These are phyloP conservation scores for Sarcocystis neurona DNA, from an alignment of 169 alveolate species.

Conservation along the genomic window DNA sequence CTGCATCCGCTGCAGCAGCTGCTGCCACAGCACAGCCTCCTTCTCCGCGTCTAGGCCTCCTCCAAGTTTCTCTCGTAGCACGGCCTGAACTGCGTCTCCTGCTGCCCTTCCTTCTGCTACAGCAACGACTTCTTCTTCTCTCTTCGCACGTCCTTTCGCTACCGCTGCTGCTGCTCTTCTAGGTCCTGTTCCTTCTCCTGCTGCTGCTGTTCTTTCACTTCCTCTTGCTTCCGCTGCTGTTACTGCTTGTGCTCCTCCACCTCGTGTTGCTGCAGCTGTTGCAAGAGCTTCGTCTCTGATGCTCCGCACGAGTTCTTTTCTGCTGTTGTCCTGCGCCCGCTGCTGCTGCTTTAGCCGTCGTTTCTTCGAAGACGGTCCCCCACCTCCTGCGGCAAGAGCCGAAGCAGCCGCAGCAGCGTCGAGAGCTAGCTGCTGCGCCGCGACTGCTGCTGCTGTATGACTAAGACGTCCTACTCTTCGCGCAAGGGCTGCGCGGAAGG, in stretches of 20 bases:
- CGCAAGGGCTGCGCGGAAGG: not conserved
- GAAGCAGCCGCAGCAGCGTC: not conserved
- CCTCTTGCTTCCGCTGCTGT: not conserved
- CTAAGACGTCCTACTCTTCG: not conserved
- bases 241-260: not conserved
- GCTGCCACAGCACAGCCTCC: not conserved
- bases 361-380: not conserved
- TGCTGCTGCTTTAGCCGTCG: not conserved
- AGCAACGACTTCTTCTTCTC: not conserved
- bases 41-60: not conserved
- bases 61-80: not conserved
- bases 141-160: not conserved
- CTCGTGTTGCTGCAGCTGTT: not conserved
- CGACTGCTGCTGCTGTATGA: not conserved
- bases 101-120: not conserved
- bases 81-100: not conserved
- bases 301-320: not conserved
- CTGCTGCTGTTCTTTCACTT: not conserved
- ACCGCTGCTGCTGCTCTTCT: not conserved
- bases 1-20: not conserved
- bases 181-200: not conserved
- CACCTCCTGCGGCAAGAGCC: not conserved
- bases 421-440: not conserved
- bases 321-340: not conserved
- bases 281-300: not conserved